Base-by-base conservation (phyloP, 1,284 basidiomycete genomes). In the Cutaneotrichosporon cyanovorans region DNA sequence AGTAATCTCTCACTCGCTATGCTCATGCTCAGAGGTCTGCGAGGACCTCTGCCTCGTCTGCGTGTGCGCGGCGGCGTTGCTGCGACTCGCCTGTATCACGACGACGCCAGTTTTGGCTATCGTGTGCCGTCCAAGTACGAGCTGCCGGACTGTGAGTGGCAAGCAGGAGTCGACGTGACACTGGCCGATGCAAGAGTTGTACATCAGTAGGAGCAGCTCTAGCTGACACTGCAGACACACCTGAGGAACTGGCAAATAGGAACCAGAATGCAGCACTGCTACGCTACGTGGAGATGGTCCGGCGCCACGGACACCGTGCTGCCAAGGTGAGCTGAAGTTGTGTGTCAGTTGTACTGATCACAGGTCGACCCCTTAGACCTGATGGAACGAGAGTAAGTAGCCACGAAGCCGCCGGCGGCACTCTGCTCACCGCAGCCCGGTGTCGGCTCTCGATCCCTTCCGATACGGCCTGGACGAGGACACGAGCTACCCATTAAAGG, bases 361-460 rank as follows among this genome's bases (percentile, higher is more conserved):
- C 76, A 79, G 45, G 84, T 92, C 38, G 88, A 93, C 63, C 89
- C 89, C 0, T 73, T 92, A 19, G 86, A 88, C 68, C 72, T 92
- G 39, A 83, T 91, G 36, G 81, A 85, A 48, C 80, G 88, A 25
- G 85, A 90, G 59, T 82, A 83, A 60, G 38, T 15, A 14, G 45
- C 20, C n/a, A n/a, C 14, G 25, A 7, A 28, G 25, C 7, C 25
- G 7, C 22, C 15, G 9, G 15, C 8, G 11, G 5, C 19, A 21
- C 1, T n/a, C n/a, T 31, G 39, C 42, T 46, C 16, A 46, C 34
- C 8, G 3, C 40, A 67, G 65, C 46, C 59, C 63, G 19, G 85
- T 92, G 0, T 81, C 80, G 4, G 89, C 88, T 2, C 77, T 93
- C 21, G 77, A 86, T 57, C 84, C 87, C 0, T 63, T 75, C 39